These are phyloP conservation scores for Pezicula radicicola DNA, from an alignment of 2,329 filamentous ascomycete species.

Conservation along the genomic window DNA sequence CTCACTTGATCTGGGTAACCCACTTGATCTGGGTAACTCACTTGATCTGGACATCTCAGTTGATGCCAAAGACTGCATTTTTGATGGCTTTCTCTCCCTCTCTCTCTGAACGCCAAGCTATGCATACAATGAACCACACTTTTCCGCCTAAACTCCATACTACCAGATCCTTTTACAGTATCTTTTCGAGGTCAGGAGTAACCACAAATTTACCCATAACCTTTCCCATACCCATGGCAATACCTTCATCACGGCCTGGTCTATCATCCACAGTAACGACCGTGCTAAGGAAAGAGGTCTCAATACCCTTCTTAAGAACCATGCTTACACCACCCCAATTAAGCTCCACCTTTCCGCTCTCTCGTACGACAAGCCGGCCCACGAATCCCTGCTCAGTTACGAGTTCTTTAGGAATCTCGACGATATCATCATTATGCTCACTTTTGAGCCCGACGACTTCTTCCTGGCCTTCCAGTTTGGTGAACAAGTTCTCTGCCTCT, in stretches of 20 bases:
- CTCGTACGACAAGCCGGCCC: constrained; percentile 57
- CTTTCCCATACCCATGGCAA: constrained; percentile 59
- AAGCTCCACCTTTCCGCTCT: constrained; percentile 60
- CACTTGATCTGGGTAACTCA: no score
- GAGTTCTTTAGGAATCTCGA: constrained; percentile 28
- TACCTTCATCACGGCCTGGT: constrained; percentile 42
- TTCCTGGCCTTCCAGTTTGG: constrained; percentile 27
- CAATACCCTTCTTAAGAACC: constrained; percentile 48
- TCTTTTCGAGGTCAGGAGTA: constrained; percentile 55
- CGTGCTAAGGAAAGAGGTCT: constrained; percentile 54
- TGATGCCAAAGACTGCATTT: no score
- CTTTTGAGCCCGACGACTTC: constrained; percentile 28
- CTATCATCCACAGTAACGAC: constrained; percentile 52
- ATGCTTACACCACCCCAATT: constrained; percentile 59
- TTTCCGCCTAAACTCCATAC: not conserved
- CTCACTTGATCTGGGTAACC: no score
- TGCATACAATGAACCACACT: not conserved
- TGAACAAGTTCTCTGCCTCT: constrained; percentile 20
- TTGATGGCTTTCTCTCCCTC: no score
- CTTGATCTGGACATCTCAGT: no score
- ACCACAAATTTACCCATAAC: constrained; percentile 61
- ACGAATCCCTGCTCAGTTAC: constrained; percentile 51
- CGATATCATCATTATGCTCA: constrained; percentile 23
- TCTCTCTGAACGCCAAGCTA: no score
- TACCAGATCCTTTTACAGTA: constrained; percentile 26